These are phyloP conservation scores for Leishmania arabica DNA, from an alignment of 208 protist genomes.

Conservation along the genomic window DNA sequence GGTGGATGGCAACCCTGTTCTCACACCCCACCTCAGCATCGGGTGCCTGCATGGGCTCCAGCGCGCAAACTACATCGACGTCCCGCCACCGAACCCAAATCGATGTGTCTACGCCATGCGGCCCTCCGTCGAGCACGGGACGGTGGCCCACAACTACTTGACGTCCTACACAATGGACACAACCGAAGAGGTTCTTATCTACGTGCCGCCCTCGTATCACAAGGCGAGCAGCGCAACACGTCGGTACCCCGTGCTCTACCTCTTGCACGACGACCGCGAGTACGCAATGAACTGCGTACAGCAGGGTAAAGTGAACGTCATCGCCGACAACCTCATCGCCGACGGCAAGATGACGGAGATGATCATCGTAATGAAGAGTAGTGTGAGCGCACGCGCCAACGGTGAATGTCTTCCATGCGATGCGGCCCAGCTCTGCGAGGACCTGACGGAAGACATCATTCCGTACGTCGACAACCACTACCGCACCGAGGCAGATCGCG, in stretches of 20 bases:
- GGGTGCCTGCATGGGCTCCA: constrained; percentile 19
- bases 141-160: constrained; percentile 28
- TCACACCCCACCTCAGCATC: constrained; percentile 32
- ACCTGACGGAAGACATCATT: constrained; percentile 35
- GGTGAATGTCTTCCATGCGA: constrained; percentile 2
- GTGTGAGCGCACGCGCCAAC: neutral
- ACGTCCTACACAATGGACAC: constrained; percentile 22
- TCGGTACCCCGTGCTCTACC: constrained; percentile 43
- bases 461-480: constrained; percentile 37
- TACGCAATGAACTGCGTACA: constrained; percentile 29
- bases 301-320: constrained; percentile 38
- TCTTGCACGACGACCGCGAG: constrained; percentile 36
- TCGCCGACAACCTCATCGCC: constrained; percentile 45
- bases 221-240: constrained; percentile 18
- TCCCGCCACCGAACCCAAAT: constrained; percentile 18
- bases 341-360: constrained; percentile 20
- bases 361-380: constrained; percentile 14
- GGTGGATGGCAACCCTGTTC: constrained; percentile 35
- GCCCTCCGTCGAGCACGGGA: constrained; percentile 21
- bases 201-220: constrained; percentile 41
- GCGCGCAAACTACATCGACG: constrained; percentile 42
- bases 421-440: constrained; percentile 10
- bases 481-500: constrained; percentile 26
- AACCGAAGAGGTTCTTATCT: constrained; percentile 34
- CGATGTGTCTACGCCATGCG: constrained; percentile 15